A percentile compares a stretch with the other conserved stretches of the same genome.
Evolutionary conservation across 2,329 filamentous ascomycete genomes (phyloP).

Genomic region (Stemphylium vesicarium): DNA sequence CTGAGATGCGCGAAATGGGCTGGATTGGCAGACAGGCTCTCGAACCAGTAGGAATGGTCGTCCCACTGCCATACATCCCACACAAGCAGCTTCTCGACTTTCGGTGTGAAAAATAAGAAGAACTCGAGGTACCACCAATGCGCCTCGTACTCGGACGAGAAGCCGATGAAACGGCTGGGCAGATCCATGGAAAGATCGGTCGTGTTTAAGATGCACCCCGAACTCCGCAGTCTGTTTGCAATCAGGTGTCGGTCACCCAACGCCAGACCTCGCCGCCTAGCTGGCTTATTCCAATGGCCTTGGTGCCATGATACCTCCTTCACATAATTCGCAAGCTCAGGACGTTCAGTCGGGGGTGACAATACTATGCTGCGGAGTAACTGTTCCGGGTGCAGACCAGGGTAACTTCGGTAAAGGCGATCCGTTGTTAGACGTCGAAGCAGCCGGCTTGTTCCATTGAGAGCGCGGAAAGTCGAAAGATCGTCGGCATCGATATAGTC

Average conservation of each 20-base stretch:
- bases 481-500: constrained; percentile 6
- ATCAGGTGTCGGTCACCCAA: neutral
- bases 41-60: constrained; percentile 15
- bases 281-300: neutral
- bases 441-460: constrained; percentile 7
- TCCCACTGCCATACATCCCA: constrained; percentile 14
- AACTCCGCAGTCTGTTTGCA: neutral
- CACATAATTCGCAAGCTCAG: neutral
- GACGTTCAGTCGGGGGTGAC: neutral
- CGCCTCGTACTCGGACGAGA: neutral
- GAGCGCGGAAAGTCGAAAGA: neutral
- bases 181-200: neutral
- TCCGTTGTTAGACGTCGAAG: constrained; percentile 8
- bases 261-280: neutral
- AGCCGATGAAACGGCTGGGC: constrained; percentile 1
- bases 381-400: constrained; percentile 3
- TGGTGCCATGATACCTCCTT: constrained; percentile 12
- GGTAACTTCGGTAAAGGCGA: constrained; percentile 9
- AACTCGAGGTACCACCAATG: constrained; percentile 21
- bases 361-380: constrained; percentile 13
- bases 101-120: constrained; percentile 15
- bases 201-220: neutral
- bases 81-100: constrained; percentile 3
- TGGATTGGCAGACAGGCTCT: constrained; percentile 1
- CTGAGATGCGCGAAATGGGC: constrained; percentile 2